Conservation (phyloP, 257 asterid species). For the Solanum pennellii region DNA sequence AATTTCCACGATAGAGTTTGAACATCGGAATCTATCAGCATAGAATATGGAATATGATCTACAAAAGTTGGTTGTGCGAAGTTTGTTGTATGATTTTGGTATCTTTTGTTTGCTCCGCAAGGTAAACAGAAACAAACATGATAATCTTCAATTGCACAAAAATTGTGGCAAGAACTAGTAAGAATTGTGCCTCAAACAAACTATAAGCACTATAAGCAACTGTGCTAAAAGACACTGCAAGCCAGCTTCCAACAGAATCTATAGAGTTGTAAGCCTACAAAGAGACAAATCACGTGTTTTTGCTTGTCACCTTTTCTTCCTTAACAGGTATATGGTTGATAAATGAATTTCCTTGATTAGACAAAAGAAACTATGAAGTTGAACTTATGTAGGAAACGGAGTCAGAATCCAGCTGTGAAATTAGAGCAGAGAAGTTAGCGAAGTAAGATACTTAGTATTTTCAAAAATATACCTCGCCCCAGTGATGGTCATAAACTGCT, state of each 20-base stretch:
- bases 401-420: background rate
- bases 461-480: slow-evolving; percentile 56
- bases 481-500: slow-evolving; percentile 86
- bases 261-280: background rate
- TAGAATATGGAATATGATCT: background rate
- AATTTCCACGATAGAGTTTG: background rate
- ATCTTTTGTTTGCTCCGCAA: background rate
- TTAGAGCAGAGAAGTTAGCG: background rate
- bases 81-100: background rate
- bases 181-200: background rate
- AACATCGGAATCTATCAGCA: background rate
- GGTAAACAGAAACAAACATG: background rate
- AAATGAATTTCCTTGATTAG: background rate
- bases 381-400: background rate
- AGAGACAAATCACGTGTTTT: background rate
- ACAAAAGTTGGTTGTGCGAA: background rate
- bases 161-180: background rate
- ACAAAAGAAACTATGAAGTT: background rate
- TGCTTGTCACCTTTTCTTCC: background rate
- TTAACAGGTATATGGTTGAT: background rate
- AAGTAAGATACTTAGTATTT: background rate
- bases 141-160: background rate
- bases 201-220: background rate
- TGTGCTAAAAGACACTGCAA: background rate
- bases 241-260: background rate